Base-by-base conservation (phyloP, 2,329 filamentous ascomycete species). In the Ascochyta rabiei region DNA sequence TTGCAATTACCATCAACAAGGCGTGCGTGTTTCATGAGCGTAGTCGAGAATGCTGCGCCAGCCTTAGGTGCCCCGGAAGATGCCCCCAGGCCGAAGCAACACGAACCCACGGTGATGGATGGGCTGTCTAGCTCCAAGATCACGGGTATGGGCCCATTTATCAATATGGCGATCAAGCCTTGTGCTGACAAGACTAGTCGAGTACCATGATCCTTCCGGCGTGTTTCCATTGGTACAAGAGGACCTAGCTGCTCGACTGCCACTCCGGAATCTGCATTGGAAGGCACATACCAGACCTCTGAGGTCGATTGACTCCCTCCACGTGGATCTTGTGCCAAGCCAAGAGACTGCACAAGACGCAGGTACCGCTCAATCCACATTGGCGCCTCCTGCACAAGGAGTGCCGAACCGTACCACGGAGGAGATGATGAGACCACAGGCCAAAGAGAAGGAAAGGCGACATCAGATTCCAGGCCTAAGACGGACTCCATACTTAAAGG, bases 401-500 rank as follows among this genome's bases (percentile, higher is more conserved):
- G 63, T 59, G 30, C 50, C 61, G 37, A 63, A 49, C 34, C 62
- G 58, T 33, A 64, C 62, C 2, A 66, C 57, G 28, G 57, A 70
- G 18, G 73, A 77, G 39, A 63, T 66, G 28, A 47, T 64, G 18
- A 62, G 62, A 45, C 57, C 64, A 13, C 54, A 53, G 40, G 48
- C 56, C 39, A 63, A 66, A 42, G 62, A 67, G 42, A 75, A 83
- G 61, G 82, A 85, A 59, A 85, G 93, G 42, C 84, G 95, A 44
- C 95, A 99, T 72, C 95, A 99, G 72, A 98, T 99, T 48, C 95
- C 95, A 1, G 96, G 95, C 3, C 79, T 99, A 51, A 88, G 93
- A 34, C 90, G 91, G 59, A 98, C 93, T 0, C 92, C 96, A 0
- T 99, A 99, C 74, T 81, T 99, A 56, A 98, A 96, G 74, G 79